A percentile compares a stretch with the other conserved stretches of the same genome.
Conservation (phyloP, 129 eudicot genomes). For the Pulicaria dysenterica region DNA sequence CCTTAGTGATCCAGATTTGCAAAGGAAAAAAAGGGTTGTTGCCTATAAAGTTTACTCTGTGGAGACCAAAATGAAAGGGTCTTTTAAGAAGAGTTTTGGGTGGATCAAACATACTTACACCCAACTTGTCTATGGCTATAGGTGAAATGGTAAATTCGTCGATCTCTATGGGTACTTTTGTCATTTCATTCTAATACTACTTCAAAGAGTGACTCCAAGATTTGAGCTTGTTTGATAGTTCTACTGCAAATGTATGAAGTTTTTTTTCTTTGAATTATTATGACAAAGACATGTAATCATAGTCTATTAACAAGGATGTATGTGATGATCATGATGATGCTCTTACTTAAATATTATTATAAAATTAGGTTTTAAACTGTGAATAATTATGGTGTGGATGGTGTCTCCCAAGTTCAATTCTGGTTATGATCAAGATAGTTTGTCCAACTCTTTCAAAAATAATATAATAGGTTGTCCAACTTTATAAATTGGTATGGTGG, state of each 20-base stretch:
- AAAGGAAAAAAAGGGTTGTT: slow-evolving; percentile 79
- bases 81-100: slow-evolving; percentile 82
- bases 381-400: too few relatives aligned
- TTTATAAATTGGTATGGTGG: too few relatives aligned
- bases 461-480: too few relatives aligned
- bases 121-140: slow-evolving; percentile 54
- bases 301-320: neutral
- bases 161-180: neutral
- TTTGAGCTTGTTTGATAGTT: neutral
- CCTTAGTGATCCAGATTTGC: slow-evolving; percentile 67
- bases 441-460: too few relatives aligned
- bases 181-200: slow-evolving; percentile 1
- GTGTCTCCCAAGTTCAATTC: too few relatives aligned
- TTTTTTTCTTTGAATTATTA: neutral
- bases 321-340: neutral
- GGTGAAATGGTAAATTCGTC: slow-evolving; percentile 30
- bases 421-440: too few relatives aligned
- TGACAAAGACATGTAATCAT: neutral
- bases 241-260: neutral
- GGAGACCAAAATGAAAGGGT: slow-evolving; percentile 77
- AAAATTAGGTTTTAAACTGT: too few relatives aligned
- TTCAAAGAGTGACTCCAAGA: neutral
- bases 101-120: slow-evolving; percentile 67
- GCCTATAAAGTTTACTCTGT: slow-evolving; percentile 64
- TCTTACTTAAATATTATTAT: too few relatives aligned